Percentiles rank a stretch among this genome's conserved stretches.
These are phyloP conservation scores for Penicillium thymicola DNA, from an alignment of 2,329 filamentous ascomycete genomes.

Conservation along the genomic window DNA sequence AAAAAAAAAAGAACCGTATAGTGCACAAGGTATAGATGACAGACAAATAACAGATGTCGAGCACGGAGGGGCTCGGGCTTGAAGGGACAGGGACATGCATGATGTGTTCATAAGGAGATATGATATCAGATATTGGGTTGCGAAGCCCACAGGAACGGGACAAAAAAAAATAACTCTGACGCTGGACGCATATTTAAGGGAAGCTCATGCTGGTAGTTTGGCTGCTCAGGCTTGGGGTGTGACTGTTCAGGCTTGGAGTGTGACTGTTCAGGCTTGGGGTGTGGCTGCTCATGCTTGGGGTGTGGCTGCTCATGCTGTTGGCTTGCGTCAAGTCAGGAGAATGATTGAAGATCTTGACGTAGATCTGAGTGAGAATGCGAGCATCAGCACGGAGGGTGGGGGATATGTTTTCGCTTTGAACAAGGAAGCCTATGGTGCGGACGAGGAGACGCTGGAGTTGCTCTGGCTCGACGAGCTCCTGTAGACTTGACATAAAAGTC, in stretches of 20 bases:
- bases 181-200: slow-evolving; percentile 4
- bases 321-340: not conserved
- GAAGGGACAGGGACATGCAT: slow-evolving; percentile 1
- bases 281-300: not conserved
- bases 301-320: not conserved
- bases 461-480: slow-evolving; percentile 54
- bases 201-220: slow-evolving; percentile 3
- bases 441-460: slow-evolving; percentile 60
- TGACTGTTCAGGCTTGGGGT: not conserved
- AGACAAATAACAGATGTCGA: not conserved
- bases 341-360: slow-evolving; percentile 44
- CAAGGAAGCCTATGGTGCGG: slow-evolving; percentile 74
- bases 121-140: not conserved
- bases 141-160: not conserved
- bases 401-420: slow-evolving; percentile 66
- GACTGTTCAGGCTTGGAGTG: not conserved
- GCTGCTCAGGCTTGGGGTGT: not conserved
- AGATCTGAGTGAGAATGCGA: slow-evolving; percentile 63
- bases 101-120: not conserved
- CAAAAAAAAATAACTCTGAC: not conserved
- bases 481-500: slow-evolving; percentile 67
- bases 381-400: slow-evolving; percentile 73
- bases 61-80: not conserved
- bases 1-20: not conserved
- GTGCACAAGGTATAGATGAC: slow-evolving; percentile 6